Conservation (phyloP, 768 basidiomycete species). For the Pisolithus microcarpus region DNA sequence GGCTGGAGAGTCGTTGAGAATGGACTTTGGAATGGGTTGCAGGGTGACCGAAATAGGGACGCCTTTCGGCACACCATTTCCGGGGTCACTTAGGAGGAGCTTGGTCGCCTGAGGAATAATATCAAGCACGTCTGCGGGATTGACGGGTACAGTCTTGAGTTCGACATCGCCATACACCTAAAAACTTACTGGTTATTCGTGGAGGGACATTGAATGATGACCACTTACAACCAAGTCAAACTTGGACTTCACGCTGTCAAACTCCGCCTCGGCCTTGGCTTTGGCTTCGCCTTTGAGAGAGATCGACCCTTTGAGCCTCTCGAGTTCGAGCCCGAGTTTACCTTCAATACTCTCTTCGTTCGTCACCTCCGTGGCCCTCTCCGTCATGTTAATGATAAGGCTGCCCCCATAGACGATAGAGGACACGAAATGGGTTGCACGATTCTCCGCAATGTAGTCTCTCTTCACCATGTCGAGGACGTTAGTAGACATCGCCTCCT, state of each 20-base stretch:
- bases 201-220: background rate
- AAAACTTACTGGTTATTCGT: background rate
- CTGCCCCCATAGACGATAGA: conserved; percentile 1
- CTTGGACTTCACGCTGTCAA: background rate
- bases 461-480: background rate
- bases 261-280: background rate
- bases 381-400: conserved; percentile 6
- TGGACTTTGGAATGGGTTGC: background rate
- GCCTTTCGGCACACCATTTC: background rate
- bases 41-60: background rate
- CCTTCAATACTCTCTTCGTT: conserved; percentile 11
- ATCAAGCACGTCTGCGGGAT: background rate
- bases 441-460: background rate
- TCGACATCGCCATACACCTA: background rate
- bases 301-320: conserved; percentile 11
- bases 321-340: conserved; percentile 9
- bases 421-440: conserved; percentile 2
- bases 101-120: background rate
- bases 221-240: background rate
- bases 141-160: background rate
- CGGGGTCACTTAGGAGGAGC: background rate
- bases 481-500: background rate
- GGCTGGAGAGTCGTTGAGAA: background rate
- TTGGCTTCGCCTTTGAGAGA: background rate
- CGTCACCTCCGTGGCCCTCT: conserved; percentile 2